These are phyloP conservation scores for Entelexis paramagnoliae DNA, from an alignment of 1,139 yeast genomes.

Conservation along the genomic window DNA sequence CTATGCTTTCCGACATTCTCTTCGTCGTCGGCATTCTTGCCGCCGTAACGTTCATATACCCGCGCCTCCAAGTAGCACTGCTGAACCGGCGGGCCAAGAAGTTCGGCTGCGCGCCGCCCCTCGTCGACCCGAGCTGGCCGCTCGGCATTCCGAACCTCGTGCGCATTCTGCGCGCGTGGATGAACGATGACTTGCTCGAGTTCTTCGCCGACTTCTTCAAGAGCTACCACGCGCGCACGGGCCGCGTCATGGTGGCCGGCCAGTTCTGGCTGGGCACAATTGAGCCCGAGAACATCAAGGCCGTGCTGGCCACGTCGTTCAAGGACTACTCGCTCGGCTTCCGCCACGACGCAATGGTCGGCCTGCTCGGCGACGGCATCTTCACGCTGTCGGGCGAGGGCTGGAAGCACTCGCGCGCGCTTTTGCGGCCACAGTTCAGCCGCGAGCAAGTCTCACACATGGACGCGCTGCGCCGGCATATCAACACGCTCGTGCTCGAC, in stretches of 20 bases:
- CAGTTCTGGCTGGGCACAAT: slow-evolving; percentile 31
- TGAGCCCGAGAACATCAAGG: slow-evolving; percentile 40
- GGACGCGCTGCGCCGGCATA: slow-evolving; percentile 39
- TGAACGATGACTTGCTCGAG: slow-evolving; percentile 10
- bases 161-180: slow-evolving; percentile 3
- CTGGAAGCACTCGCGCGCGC: slow-evolving; percentile 50
- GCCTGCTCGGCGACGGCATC: slow-evolving; percentile 48
- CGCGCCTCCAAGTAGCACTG: slow-evolving; percentile 4
- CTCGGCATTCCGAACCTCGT: slow-evolving; percentile 9
- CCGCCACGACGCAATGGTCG: slow-evolving; percentile 34
- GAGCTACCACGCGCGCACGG: slow-evolving; percentile 9
- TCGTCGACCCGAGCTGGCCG: slow-evolving; percentile 9
- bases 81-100: slow-evolving; percentile 15
- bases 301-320: slow-evolving; percentile 35
- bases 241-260: slow-evolving; percentile 16
- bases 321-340: slow-evolving; percentile 44
- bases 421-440: slow-evolving; percentile 51
- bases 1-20: slow-evolving; percentile 1
- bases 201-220: slow-evolving; percentile 10
- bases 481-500: slow-evolving; percentile 32
- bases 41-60: slow-evolving; percentile 1
- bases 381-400: slow-evolving; percentile 47
- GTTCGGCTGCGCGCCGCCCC: slow-evolving; percentile 13
- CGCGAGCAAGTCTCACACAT: slow-evolving; percentile 48
- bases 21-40: slow-evolving; percentile 1